Percentiles rank a stretch among this genome's conserved stretches.
Evolutionary conservation across 2,329 filamentous ascomycete species (phyloP).

Genomic region (Fusarium decemcellulare): DNA sequence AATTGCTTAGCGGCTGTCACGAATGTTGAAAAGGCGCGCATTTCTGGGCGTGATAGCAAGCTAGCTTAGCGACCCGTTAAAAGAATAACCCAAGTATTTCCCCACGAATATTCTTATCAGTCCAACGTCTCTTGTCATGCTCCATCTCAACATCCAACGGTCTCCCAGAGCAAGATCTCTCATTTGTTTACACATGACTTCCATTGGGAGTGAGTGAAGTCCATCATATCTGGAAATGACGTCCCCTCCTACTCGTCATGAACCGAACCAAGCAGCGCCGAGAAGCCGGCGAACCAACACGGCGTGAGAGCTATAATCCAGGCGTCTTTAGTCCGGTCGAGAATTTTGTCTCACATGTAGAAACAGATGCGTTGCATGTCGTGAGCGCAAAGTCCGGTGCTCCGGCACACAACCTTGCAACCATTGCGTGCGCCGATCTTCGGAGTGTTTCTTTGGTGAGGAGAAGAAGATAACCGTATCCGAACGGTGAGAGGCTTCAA

Average conservation of each 20-base stretch:
- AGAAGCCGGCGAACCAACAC: not conserved
- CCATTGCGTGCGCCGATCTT: slow-evolving; percentile 10
- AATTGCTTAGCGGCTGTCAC: not conserved
- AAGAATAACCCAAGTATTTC: not conserved
- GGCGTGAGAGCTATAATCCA: not conserved
- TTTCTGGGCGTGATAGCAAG: slow-evolving; percentile 6
- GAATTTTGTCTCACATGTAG: not conserved
- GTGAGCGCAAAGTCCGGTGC: slow-evolving; percentile 22
- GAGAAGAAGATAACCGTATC: slow-evolving; percentile 17
- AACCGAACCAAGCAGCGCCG: not conserved
- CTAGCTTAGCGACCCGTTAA: slow-evolving; percentile 7
- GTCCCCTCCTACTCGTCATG: not conserved
- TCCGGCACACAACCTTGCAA: slow-evolving; percentile 14
- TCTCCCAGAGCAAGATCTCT: too few relatives aligned
- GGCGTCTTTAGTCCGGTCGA: not conserved
- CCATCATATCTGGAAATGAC: not conserved
- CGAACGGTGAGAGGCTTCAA: not conserved
- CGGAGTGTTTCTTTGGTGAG: slow-evolving; percentile 13
- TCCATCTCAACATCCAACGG: too few relatives aligned
- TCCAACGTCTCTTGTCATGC: not conserved
- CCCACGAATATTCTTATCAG: too few relatives aligned
- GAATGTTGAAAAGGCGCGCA: slow-evolving; percentile 4
- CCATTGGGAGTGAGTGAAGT: too few relatives aligned
- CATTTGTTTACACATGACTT: too few relatives aligned
- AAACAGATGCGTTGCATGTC: slow-evolving; percentile 11